Evolutionary conservation across 2,329 filamentous ascomycete species (phyloP), one percentile per base, ranked within the genome.

Genomic region (Phaeosphaeriaceae sp.): DNA sequence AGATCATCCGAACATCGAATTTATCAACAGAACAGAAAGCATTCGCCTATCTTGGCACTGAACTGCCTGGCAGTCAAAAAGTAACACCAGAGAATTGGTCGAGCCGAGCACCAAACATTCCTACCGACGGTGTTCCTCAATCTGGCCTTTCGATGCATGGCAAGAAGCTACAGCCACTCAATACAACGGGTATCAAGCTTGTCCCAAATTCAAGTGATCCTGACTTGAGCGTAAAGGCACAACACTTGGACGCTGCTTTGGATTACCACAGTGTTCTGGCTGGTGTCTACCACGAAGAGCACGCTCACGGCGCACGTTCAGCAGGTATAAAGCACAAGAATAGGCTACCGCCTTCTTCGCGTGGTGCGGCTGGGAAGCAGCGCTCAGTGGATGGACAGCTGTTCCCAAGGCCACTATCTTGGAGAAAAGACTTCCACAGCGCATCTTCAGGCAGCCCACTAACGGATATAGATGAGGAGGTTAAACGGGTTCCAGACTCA

Each of bases 191-290:
- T 33, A 52, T 59, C 5, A 54, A 67, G 15, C 45, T 52, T 13
- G 57, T 67, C n/a, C 63, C 69, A 33, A 56, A 49, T 36, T 63
- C 58, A 57, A 66, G 65, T 42, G 60, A 67, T 47, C 42, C 53
- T 7, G 63, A 67, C 1, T 55, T 69, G 55, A 61, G 65, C 42
- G 66, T 69, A 7, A 67, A 63, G 48, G 52, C 65, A 33, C 58
- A 63, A 44, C 56, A 68, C 46, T 46, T 72, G n/a, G 69, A 66
- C 51, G 70, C 72, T 46, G 68, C 66, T 13, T 69, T 74, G 54
- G 73, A 74, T 19, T 75, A 74, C 36, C 73, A 75, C 44, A 56
- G 68, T 31, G 54, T 71, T 5, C 51, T 75, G 7, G 60, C 61
- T 15, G 65, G 71, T 24, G 67, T 68, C 40, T 71, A 71, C 46